phyloP scores from a whole-genome alignment of 257 asterid species.

The Anisodus tanguticus region DNA sequence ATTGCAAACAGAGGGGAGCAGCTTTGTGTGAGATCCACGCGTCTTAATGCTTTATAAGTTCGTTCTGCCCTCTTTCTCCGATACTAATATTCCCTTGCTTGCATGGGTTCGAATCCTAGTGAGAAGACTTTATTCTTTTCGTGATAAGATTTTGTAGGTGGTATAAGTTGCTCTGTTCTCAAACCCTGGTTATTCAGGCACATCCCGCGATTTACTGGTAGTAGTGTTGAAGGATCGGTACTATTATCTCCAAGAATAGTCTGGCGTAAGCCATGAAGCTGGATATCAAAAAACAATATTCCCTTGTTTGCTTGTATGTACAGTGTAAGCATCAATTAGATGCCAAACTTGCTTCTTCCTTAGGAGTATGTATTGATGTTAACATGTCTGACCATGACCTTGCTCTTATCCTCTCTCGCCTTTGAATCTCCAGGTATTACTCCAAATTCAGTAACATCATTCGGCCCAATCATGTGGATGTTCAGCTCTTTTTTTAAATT shows the following conservation, averaged over 20 bases:
- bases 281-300: not conserved
- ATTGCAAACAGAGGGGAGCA: slow-evolving; percentile 90
- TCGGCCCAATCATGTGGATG: slow-evolving; percentile 13
- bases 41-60: no score
- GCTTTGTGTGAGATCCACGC: slow-evolving; percentile 64
- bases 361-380: slow-evolving; percentile 61
- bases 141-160: no score
- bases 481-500: not conserved
- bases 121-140: no score
- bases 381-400: slow-evolving; percentile 80
- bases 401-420: slow-evolving; percentile 65
- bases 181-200: no score
- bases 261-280: no score
- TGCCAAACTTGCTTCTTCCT: slow-evolving; percentile 80
- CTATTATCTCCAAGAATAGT: no score
- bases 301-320: not conserved
- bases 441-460: not conserved
- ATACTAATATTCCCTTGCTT: not conserved
- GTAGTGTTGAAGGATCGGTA: no score
- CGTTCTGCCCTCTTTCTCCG: not conserved
- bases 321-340: slow-evolving; percentile 98
- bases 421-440: slow-evolving; percentile 37
- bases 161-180: no score
- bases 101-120: no score
- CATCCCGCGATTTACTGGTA: no score